Evolutionary conservation across 176 grass and related monocot species (phyloP), one percentile per base, ranked within the genome.

Genomic region (Musa troglodytarum): DNA sequence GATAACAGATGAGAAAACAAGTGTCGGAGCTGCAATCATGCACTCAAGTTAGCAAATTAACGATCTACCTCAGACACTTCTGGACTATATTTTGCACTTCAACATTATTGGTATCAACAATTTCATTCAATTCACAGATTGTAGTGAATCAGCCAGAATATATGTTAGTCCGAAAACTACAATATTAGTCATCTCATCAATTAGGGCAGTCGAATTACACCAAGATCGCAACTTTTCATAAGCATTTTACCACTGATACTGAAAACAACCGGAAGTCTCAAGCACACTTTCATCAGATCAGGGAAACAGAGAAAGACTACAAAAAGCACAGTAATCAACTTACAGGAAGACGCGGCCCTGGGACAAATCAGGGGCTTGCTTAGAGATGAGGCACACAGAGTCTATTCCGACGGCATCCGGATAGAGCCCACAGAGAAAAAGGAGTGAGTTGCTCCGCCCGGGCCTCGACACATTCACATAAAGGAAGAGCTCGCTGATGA

Each of bases 311-410:
- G 3, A 22, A 22, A 14, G 12, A 57, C 11, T 3, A 50, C 1
- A 70, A 17, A 11, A 23, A 15, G 16, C 10, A 25, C 3, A 15
- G 49, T 50, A 17, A n/a, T 22, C 5, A 24, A 19, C 43, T 77
- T 77, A 77, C 75, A 17, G 12, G 61, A 77, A 77, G 43, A 77
- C 75, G n/a, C 75, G 58, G 22, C 75, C 75, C 13, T 77, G 61
- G 10, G 65, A 65, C 49, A 52, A 63, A 13, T 12, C 43, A 66
- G 75, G 59, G 58, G 6, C 26, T 13, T 25, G 49, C 49, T 52
- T 77, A 1, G 75, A 22, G 16, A 65, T 28, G 28, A 77, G n/a
- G 61, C 75, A 77, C 6, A 77, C 43, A 8, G 75, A 77, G 49
- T 77, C 49, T 49, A 77, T 77, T 52, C 75, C 75, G 43, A 65